Evolutionary conservation across 1,284 basidiomycete species (phyloP), one percentile per base, ranked within the genome.

Genomic region (Trametes sp.): DNA sequence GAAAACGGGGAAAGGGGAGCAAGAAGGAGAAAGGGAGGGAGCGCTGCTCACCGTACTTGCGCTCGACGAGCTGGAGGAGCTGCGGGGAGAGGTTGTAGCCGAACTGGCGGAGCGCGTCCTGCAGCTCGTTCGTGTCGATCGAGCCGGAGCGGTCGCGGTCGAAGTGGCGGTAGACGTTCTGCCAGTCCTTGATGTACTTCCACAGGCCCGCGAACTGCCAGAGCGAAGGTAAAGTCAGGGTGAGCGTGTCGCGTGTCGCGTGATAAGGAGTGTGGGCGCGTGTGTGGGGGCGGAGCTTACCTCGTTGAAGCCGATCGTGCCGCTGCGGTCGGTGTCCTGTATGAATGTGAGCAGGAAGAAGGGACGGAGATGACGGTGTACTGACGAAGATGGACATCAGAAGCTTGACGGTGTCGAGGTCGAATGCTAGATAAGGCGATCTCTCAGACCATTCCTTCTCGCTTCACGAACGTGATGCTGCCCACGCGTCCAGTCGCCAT

Each of bases 101-200:
- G 70, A 94, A 92, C 71, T 89, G 88, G 28, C 71, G 67, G 44
- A 93, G 81, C 1, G 91, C 92, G 13, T 86, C 81, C 4, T 79
- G 77, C 10, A 94, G 80, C 76, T 94, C 91, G 13, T 72, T 64
- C 14, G 80, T 80, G 60, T 93, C 90, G 75, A 94, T 93, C 36
- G 85, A 84, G 45, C 92, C 92, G 9, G 89, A 91, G 53, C 81
- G 83, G 75, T 93, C 91, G 24, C 84, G 79, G 76, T 93, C 92
- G 69, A 93, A 93, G 76, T 90, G 89, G 48, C 81, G 82, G 81
- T 92, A 94, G 58, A 92, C 87, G 64, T 85, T 86, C 78, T 92
- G 90, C 91, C 92, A 93, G 74, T 93, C 90, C 81, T 89, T 87
- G 82, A 92, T 86, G 75, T 92, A 92, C 72, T 90, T 89, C 90